Evolutionary conservation across 2,329 filamentous ascomycete genomes (phyloP).

Genomic region (Daldinia eschscholtzii): DNA sequence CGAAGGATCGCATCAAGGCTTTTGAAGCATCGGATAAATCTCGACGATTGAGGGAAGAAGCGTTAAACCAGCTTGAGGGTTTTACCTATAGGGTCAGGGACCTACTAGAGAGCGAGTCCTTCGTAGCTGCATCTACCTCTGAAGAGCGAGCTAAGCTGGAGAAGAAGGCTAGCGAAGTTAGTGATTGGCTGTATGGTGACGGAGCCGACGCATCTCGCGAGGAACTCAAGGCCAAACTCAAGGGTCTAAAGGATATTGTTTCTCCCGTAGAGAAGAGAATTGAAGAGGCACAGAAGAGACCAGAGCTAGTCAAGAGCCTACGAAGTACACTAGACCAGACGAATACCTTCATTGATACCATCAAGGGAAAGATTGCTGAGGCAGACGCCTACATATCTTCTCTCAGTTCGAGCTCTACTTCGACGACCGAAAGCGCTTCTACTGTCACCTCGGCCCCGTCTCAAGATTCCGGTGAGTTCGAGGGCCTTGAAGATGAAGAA

Average conservation of each 20-base stretch:
- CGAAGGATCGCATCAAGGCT: slow-evolving; percentile 79
- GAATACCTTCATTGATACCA: slow-evolving; percentile 75
- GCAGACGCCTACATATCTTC: slow-evolving; percentile 73
- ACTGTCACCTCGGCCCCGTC: slow-evolving; percentile 62
- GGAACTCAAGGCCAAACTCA: slow-evolving; percentile 80
- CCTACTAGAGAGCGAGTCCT: slow-evolving; percentile 81
- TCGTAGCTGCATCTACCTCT: slow-evolving; percentile 77
- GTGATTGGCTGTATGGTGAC: slow-evolving; percentile 93
- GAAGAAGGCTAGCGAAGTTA: slow-evolving; percentile 74
- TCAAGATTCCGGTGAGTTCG: slow-evolving; percentile 67
- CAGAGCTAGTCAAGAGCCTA: slow-evolving; percentile 75
- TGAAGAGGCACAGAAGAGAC: slow-evolving; percentile 78
- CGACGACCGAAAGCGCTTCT: slow-evolving; percentile 57
- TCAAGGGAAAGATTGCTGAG: slow-evolving; percentile 77
- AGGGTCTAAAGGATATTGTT: slow-evolving; percentile 81
- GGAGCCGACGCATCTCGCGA: slow-evolving; percentile 81
- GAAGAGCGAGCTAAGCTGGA: slow-evolving; percentile 76
- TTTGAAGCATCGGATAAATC: slow-evolving; percentile 89
- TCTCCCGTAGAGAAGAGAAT: slow-evolving; percentile 81
- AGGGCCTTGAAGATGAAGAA: slow-evolving; percentile 82
- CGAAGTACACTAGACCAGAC: slow-evolving; percentile 79
- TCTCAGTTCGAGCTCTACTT: slow-evolving; percentile 61
- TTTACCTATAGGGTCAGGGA: slow-evolving; percentile 93
- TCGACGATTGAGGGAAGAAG: slow-evolving; percentile 82
- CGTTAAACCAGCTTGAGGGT: slow-evolving; percentile 90